Evolutionary conservation across 2,329 filamentous ascomycete species (phyloP).

Genomic region (Fonsecaea pedrosoi): DNA sequence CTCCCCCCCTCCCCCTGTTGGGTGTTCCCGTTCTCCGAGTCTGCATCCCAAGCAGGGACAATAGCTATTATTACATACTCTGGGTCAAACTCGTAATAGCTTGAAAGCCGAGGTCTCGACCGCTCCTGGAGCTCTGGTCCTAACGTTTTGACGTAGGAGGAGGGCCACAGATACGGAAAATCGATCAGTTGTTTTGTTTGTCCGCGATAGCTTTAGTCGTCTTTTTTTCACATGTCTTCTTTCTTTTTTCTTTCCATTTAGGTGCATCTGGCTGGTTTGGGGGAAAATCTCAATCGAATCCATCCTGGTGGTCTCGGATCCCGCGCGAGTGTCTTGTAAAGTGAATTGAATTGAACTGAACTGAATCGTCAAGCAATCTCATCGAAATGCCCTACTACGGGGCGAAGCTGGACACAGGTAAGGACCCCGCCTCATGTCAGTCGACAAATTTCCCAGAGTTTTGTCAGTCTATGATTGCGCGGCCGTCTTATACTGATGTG

Average conservation of each 20-base stretch:
- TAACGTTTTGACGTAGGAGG: no score
- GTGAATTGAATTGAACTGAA: neutral
- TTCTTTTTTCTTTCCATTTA: neutral
- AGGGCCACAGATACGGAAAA: no score
- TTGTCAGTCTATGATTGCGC: neutral
- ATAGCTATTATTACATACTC: no score
- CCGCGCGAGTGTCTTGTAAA: neutral
- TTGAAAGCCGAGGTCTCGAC: no score
- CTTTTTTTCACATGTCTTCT: neutral
- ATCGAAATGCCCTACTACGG: neutral
- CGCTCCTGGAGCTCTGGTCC: no score
- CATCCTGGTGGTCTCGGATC: neutral
- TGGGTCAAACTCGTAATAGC: no score
- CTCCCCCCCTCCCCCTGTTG: no score
- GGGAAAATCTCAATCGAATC: neutral
- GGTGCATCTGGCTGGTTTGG: neutral
- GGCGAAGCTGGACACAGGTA: neutral
- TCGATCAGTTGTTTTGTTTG: no score
- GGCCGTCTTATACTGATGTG: neutral
- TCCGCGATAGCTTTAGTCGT: no score
- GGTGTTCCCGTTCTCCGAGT: no score
- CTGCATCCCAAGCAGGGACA: no score
- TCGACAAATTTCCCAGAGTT: neutral
- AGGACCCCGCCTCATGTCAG: neutral
- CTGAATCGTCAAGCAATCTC: neutral